These are phyloP conservation scores for Penicillium arizonense DNA, from an alignment of 495 filamentous ascomycete species.

Conservation along the genomic window DNA sequence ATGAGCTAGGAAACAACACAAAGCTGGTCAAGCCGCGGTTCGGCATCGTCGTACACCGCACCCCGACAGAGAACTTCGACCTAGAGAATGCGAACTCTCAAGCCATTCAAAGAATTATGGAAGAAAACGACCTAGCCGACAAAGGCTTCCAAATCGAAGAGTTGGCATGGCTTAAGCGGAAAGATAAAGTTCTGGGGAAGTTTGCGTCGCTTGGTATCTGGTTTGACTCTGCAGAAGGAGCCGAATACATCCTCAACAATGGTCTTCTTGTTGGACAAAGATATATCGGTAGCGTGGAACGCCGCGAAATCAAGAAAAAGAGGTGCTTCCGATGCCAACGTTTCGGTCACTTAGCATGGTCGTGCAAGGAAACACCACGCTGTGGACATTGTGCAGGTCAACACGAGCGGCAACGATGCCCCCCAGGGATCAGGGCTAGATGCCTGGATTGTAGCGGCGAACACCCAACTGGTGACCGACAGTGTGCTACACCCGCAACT, in stretches of 20 bases:
- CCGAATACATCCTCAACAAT: conserved; percentile 18
- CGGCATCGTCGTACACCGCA: conserved; percentile 19
- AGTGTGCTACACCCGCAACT: conserved; percentile 7
- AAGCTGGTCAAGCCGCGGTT: conserved; percentile 21
- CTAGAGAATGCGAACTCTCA: conserved; percentile 8
- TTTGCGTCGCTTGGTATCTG: conserved; percentile 20
- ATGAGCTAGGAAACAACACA: conserved; percentile 18
- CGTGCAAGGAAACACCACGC: conserved; percentile 23
- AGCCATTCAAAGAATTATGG: conserved; percentile 19
- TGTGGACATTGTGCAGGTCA: conserved; percentile 23
- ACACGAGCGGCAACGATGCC: conserved; percentile 17
- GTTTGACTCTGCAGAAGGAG: conserved; percentile 22
- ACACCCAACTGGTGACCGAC: conserved; percentile 18
- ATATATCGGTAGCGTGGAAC: conserved; percentile 17
- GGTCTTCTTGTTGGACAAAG: conserved; percentile 18
- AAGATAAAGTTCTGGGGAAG: conserved; percentile 18
- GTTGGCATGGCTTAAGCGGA: conserved; percentile 21
- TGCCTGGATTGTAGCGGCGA: conserved; percentile 21
- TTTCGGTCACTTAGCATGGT: conserved; percentile 28
- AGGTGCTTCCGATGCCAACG: conserved; percentile 23
- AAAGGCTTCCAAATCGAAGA: conserved; percentile 22
- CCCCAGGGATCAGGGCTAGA: conserved; percentile 12
- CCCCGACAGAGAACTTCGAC: conserved; percentile 21
- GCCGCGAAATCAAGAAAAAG: conserved; percentile 17
- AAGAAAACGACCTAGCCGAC: conserved; percentile 20